A percentile compares a stretch with the other conserved stretches of the same genome.
Evolutionary conservation across 768 basidiomycete species (phyloP).

Genomic region (Lactifluus hygrophoroides): DNA sequence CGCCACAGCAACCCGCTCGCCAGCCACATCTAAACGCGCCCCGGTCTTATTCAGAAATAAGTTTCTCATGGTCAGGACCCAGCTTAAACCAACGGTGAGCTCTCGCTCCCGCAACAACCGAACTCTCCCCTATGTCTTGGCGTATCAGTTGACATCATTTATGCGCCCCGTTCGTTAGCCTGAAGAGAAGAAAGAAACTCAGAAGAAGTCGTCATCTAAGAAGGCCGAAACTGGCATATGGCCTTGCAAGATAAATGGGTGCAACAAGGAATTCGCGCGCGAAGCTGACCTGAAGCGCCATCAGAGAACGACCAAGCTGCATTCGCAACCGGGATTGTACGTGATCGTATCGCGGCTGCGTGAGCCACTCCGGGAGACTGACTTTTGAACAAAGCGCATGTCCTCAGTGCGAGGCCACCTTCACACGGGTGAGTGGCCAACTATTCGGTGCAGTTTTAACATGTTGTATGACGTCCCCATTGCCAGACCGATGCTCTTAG

Average conservation of each 20-base stretch:
- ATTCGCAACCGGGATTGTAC: conserved; percentile 68
- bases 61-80: conserved; percentile 23
- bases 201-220: conserved; percentile 35
- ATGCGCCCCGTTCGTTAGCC: conserved; percentile 23
- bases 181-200: conserved; percentile 37
- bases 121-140: conserved; percentile 8
- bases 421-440: conserved; percentile 54
- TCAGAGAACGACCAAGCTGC: conserved; percentile 70
- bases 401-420: conserved; percentile 73
- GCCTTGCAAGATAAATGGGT: conserved; percentile 77
- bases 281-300: conserved; percentile 79
- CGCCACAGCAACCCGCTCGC: conserved; percentile 18
- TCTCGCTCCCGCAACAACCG: conserved; percentile 26
- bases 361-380: conserved; percentile 8
- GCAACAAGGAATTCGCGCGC: conserved; percentile 73
- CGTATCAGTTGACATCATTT: conserved; percentile 15
- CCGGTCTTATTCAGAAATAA: conserved; percentile 1
- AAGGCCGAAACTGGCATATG: conserved; percentile 49
- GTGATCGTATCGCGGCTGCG: conserved; percentile 26
- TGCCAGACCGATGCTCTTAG: conserved; percentile 70
- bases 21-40: conserved; percentile 16
- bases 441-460: background rate
- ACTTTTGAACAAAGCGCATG: conserved; percentile 43
- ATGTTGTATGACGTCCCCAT: background rate
- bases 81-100: conserved; percentile 29